Percentiles rank a stretch among this genome's conserved stretches.
These are phyloP conservation scores for Aspergillus tanneri DNA, from an alignment of 2,329 filamentous ascomycete species.

Conservation along the genomic window DNA sequence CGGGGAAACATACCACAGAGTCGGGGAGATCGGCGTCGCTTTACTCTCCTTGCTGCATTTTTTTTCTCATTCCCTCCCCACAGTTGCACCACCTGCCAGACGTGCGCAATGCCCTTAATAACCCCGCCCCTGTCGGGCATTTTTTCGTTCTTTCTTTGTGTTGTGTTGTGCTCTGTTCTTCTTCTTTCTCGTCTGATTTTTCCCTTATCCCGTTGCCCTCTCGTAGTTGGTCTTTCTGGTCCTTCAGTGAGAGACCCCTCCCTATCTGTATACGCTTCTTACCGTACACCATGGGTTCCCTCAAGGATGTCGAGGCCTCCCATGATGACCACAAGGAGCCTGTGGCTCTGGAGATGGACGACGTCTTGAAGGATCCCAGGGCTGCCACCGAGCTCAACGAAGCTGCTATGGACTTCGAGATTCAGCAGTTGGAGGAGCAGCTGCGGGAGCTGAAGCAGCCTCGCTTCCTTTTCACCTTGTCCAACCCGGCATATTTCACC, in stretches of 20 bases:
- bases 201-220: not conserved
- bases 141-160: too few relatives aligned
- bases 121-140: too few relatives aligned
- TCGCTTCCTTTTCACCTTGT: conserved; percentile 54
- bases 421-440: conserved; percentile 31
- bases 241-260: not conserved
- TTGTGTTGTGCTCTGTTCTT: too few relatives aligned
- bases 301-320: conserved; percentile 29
- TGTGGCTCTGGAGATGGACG: conserved; percentile 26
- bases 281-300: conserved; percentile 10
- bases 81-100: too few relatives aligned
- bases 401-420: conserved; percentile 34
- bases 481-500: conserved; percentile 64
- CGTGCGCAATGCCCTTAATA: too few relatives aligned
- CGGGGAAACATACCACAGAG: not conserved
- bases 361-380: conserved; percentile 27
- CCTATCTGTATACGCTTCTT: not conserved
- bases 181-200: too few relatives aligned
- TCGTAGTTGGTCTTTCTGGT: not conserved
- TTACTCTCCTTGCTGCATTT: not conserved
- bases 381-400: conserved; percentile 24
- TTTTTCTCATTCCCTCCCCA: not conserved
- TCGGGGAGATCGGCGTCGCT: not conserved
- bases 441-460: conserved; percentile 21
- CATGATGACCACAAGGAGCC: conserved; percentile 27